Conservation (phyloP, 1,139 yeast species). For the Protomyces lactucae-debilis region DNA sequence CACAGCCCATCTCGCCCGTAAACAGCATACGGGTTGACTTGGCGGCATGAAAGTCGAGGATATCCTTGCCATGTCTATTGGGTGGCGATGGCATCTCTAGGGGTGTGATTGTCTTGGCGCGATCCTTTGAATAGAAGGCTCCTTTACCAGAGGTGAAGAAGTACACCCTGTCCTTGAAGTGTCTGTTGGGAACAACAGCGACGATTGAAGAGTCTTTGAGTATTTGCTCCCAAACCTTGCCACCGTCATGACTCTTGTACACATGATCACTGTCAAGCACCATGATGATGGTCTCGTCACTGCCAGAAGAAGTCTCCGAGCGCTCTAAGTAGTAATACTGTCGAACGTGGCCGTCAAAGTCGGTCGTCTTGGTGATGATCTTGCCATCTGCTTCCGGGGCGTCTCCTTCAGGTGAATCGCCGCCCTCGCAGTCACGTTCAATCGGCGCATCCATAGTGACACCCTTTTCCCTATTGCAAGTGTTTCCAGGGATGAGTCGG, state of each 20-base stretch:
- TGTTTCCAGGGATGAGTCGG: slow-evolving; percentile 49
- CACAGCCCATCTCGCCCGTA: slow-evolving; percentile 62
- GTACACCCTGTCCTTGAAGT: slow-evolving; percentile 59
- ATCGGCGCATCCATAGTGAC: slow-evolving; percentile 33
- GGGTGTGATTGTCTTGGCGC: slow-evolving; percentile 49
- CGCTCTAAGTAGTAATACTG: slow-evolving; percentile 56
- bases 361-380: slow-evolving; percentile 37
- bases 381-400: slow-evolving; percentile 31
- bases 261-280: slow-evolving; percentile 51
- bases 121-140: slow-evolving; percentile 59
- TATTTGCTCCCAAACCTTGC: slow-evolving; percentile 52
- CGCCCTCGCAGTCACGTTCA: slow-evolving; percentile 31
- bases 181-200: slow-evolving; percentile 57
- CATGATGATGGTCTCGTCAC: slow-evolving; percentile 69
- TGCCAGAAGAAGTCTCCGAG: slow-evolving; percentile 41
- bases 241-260: slow-evolving; percentile 75
- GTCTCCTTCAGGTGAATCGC: background rate
- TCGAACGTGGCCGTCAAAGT: slow-evolving; percentile 44
- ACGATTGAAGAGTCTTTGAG: slow-evolving; percentile 49
- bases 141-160: slow-evolving; percentile 51
- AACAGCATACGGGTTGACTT: slow-evolving; percentile 60
- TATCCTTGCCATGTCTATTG: slow-evolving; percentile 41
- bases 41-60: slow-evolving; percentile 55
- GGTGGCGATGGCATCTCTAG: slow-evolving; percentile 51
- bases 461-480: slow-evolving; percentile 41